Evolutionary conservation across 108 stramenopile species (phyloP), one percentile per base, ranked within the genome.

Genomic region (Skeletonema menzelii): DNA sequence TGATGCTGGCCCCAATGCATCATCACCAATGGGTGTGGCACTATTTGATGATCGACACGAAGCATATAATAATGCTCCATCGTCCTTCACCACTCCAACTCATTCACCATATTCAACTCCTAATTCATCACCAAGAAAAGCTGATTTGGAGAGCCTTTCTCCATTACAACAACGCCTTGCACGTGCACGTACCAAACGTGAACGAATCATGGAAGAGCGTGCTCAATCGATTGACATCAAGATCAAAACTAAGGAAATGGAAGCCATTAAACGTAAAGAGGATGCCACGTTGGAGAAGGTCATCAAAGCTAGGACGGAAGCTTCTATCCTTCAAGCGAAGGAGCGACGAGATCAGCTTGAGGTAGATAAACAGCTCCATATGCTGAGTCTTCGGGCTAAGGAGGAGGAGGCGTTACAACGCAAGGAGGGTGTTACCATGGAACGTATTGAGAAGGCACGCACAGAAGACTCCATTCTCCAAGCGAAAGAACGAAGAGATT

Each of bases 161-260:
- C 57, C 76, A 15, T 40, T 77, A 24, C 76, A 77, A 27, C 22
- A 22, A 49, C 68, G 76, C 10, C 64, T 77, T 2, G 56, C 49
- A 20, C 68, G 69, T 15, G 76, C 76, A 53, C 59, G 60, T 42
- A 30, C 31, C 56, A 64, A 65, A 27, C 76, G 76, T 31, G 26
- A 65, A 7, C 63, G 58, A 19, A 63, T 70, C 22, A 31, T 63
- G 37, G 49, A 22, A 19, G 53, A 63, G 34, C 61, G 61, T 31
- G 56, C 31, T 13, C 20, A 49, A 22, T 28, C 20, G 10, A 64
- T 69, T 26, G 31, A 47, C 28, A 3, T 14, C 35, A 77, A 58
- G 26, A 27, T 37, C 37, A 70, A 59, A 55, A 19, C 44, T 7
- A 24, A 19, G 20, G 35, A 27, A 15, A 12, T 35, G 38, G 42